phyloP scores from a whole-genome alignment of 139 green algal genomes.

The Coccomyxa sp. region DNA sequence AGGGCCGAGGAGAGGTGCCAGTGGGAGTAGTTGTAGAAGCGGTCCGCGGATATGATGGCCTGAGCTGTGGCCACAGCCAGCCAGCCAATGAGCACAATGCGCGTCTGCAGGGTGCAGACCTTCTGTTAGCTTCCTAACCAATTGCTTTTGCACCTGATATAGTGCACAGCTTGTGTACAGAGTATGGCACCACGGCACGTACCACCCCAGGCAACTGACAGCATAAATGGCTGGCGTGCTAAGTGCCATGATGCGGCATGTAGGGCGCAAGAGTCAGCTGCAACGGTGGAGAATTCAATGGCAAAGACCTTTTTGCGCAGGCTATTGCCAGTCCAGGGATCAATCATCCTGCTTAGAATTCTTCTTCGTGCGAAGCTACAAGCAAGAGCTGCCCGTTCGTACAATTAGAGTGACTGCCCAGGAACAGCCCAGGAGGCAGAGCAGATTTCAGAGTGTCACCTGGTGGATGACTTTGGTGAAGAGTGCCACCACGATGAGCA shows the following conservation, averaged over 20 bases:
- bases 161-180: neutral
- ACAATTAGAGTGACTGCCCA: neutral
- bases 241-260: neutral
- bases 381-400: neutral
- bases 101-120: neutral
- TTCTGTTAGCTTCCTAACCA: neutral
- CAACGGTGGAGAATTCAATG: too few relatives aligned
- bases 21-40: neutral
- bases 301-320: too few relatives aligned
- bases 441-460: neutral
- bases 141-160: neutral
- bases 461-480: neutral
- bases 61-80: neutral
- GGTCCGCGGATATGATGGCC: neutral
- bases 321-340: too few relatives aligned
- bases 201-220: neutral
- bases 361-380: neutral
- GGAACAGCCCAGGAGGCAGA: neutral
- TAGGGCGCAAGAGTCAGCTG: neutral
- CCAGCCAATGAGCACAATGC: neutral
- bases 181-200: neutral
- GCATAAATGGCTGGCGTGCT: neutral
- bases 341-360: too few relatives aligned
- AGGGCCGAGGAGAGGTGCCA: neutral
- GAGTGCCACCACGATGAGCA: neutral